phyloP scores from a whole-genome alignment of 805 yeast species.

The Wickerhamomyces silvicola region DNA sequence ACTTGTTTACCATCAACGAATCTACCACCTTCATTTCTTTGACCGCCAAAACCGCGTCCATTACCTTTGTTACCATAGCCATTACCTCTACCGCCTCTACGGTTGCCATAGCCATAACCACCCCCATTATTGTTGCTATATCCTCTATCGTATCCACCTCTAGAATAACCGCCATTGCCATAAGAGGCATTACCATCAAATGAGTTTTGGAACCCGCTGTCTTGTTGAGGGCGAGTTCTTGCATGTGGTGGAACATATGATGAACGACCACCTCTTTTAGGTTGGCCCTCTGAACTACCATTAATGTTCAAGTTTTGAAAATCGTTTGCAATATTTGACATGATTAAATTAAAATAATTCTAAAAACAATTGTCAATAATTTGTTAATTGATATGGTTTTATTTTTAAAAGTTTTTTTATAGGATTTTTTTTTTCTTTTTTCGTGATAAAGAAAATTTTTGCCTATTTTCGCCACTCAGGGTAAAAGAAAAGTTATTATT shows the following conservation, averaged over 20 bases:
- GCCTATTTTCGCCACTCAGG: no score
- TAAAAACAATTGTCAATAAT: not conserved
- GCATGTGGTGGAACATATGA: conserved; percentile 56
- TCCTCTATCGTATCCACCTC: conserved; percentile 11
- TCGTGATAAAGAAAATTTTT: no score
- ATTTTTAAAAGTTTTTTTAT: no score
- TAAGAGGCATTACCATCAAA: conserved; percentile 12
- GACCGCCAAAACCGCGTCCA: conserved; percentile 26
- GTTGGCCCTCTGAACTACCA: conserved; percentile 25
- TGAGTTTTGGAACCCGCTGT: conserved; percentile 5
- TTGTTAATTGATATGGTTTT: no score
- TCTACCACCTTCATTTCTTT: conserved; percentile 59
- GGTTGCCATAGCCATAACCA: conserved; percentile 25
- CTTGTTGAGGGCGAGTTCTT: conserved; percentile 27
- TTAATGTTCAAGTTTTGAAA: conserved; percentile 50
- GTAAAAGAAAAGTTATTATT: no score
- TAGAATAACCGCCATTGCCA: conserved; percentile 4
- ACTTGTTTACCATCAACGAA: conserved; percentile 85
- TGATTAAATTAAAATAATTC: conserved; percentile 12
- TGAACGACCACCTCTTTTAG: conserved; percentile 19
- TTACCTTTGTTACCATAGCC: conserved; percentile 28
- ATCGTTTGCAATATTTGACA: conserved; percentile 52
- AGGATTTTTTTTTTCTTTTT: no score
- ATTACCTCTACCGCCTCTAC: conserved; percentile 28
- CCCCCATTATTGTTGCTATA: conserved; percentile 26